Evolutionary conservation across 2,329 filamentous ascomycete genomes (phyloP).

Genomic region (Sclerotiophoma versabilis): DNA sequence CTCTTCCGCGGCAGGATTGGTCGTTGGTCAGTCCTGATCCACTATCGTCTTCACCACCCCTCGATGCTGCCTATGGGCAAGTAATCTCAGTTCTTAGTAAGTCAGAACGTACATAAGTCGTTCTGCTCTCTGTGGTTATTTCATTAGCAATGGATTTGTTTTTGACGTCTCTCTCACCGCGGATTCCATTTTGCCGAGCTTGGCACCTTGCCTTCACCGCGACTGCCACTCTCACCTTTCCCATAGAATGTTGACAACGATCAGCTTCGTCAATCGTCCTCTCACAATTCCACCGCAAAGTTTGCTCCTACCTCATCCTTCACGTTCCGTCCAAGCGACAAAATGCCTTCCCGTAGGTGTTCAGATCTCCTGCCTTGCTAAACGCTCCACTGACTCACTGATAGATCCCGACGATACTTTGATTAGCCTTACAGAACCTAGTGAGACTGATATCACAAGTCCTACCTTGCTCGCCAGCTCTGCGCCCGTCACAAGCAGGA

Average conservation of each 20-base stretch:
- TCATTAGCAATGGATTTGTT: too few relatives aligned
- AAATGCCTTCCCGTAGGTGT: conserved; percentile 11
- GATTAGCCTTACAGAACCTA: conserved; percentile 17
- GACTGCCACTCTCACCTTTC: background rate
- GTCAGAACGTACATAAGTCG: too few relatives aligned
- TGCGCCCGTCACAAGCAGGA: background rate
- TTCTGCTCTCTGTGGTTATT: too few relatives aligned
- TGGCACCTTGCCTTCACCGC: conserved; percentile 2
- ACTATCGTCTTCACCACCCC: too few relatives aligned
- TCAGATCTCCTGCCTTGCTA: background rate
- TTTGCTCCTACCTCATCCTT: background rate
- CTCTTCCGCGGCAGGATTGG: too few relatives aligned
- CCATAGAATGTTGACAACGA: background rate
- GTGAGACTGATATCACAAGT: background rate
- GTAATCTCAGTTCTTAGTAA: too few relatives aligned
- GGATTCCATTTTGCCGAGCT: background rate
- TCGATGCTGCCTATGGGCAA: too few relatives aligned
- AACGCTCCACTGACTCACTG: background rate
- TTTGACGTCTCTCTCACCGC: background rate
- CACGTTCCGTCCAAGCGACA: background rate
- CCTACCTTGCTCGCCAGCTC: background rate
- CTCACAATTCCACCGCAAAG: background rate
- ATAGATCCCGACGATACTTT: conserved; percentile 19
- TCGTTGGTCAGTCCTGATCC: too few relatives aligned
- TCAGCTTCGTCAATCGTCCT: background rate